Percentiles rank a stretch among this genome's conserved stretches.
Conservation (phyloP, 441 rosid species). For the Oxalis stricta region DNA sequence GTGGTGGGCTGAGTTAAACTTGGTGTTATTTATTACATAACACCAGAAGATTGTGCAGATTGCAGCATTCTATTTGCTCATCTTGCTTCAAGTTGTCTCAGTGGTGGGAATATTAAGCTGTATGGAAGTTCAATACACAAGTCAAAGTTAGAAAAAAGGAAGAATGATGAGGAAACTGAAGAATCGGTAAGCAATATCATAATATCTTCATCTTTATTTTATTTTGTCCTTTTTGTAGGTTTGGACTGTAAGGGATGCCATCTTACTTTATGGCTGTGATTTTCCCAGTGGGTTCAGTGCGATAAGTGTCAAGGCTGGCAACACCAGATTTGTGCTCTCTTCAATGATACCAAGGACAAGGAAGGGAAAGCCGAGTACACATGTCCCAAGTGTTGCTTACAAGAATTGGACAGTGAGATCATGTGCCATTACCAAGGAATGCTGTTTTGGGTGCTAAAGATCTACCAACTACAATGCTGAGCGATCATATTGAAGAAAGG, state of each 20-base stretch:
- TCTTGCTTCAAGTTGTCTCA: conserved; percentile 18
- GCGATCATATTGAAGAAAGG: conserved; percentile 49
- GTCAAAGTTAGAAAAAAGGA: conserved; percentile 20
- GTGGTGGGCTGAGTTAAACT: conserved; percentile 28
- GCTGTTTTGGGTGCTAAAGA: conserved; percentile 36
- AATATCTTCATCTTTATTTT: too few species aligned
- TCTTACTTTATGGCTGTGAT: conserved; percentile 4
- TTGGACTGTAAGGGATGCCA: neutral
- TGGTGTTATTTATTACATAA: conserved; percentile 27
- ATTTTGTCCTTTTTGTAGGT: neutral
- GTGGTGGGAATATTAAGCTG: conserved; percentile 13
- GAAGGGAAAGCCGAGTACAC: conserved; percentile 32
- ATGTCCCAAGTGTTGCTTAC: conserved; percentile 52
- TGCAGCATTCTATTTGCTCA: conserved; percentile 26
- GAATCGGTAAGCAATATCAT: conserved; percentile 30
- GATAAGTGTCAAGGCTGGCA: conserved; percentile 55
- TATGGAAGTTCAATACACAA: conserved; percentile 22
- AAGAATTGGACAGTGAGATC: conserved; percentile 22
- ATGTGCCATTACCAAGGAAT: conserved; percentile 6
- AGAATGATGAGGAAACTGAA: conserved; percentile 22
- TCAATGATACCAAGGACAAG: conserved; percentile 28
- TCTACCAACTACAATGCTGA: conserved; percentile 44
- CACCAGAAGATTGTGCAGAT: conserved; percentile 19
- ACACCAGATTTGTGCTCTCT: conserved; percentile 75
- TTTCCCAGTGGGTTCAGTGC: conserved; percentile 66